These are phyloP conservation scores for Apophysomyces variabilis DNA, from an alignment of 371 early-diverging fungal genomes.

Conservation along the genomic window DNA sequence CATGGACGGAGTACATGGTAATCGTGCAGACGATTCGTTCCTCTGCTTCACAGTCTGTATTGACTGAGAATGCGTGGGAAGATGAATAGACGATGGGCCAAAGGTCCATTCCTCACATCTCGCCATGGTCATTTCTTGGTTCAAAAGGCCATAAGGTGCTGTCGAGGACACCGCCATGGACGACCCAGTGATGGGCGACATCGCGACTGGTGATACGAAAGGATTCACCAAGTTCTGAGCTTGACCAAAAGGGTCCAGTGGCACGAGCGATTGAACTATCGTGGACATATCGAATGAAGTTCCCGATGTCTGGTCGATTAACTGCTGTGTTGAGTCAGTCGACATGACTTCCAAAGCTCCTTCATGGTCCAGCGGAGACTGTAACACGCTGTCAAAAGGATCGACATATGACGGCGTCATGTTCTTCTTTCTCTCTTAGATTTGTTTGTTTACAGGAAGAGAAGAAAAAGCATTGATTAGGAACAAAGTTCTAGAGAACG, in stretches of 20 bases:
- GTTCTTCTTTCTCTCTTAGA: background rate
- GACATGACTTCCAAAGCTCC: conserved; percentile 1
- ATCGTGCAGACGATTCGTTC: too few species aligned
- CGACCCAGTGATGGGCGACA: conserved; percentile 3
- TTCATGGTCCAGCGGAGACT: conserved; percentile 7
- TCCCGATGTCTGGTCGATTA: background rate
- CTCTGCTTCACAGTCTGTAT: background rate
- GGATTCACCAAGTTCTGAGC: conserved; percentile 7
- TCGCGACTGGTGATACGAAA: background rate
- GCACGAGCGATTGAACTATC: conserved; percentile 6
- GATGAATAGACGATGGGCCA: background rate
- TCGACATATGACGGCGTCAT: conserved; percentile 11
- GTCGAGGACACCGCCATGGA: conserved; percentile 1
- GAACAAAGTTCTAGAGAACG: background rate
- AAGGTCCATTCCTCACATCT: background rate
- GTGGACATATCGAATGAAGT: conserved; percentile 3
- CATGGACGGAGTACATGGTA: background rate
- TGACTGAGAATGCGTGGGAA: background rate
- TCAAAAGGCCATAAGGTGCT: background rate
- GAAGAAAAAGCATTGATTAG: background rate
- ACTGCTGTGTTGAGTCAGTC: background rate
- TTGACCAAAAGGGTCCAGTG: conserved; percentile 3
- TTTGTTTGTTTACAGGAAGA: conserved; percentile 2
- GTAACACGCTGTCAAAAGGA: conserved; percentile 10
- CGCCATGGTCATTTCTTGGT: conserved; percentile 1